Evolutionary conservation across 2,329 filamentous ascomycete genomes (phyloP), one percentile per base, ranked within the genome.

Genomic region (Periconia sp.): DNA sequence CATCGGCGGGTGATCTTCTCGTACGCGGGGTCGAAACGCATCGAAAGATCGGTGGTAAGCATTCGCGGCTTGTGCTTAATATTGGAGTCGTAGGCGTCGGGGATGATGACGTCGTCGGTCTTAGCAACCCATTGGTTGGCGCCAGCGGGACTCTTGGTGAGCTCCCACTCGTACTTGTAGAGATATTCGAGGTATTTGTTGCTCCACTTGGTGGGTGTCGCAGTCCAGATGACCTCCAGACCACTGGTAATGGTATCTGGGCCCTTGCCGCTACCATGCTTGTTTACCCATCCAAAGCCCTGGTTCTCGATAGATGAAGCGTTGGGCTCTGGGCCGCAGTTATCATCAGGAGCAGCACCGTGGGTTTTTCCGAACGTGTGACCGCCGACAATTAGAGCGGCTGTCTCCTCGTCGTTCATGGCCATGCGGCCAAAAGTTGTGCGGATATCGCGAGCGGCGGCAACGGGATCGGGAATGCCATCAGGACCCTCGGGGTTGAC

Each of bases 321-420:
- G 59, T 84, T 79, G 15, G 88, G 88, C 68, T 88, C 88, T 13
- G 75, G 70, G 40, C 85, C 86, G 36, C 89, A 78, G 57, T 89
- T 79, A 50, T 80, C 78, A 13, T 78, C 72, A 12, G 82, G 74
- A 43, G 73, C 87, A 22, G 88, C 87, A 57, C 88, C 88, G 70
- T 92, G 88, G 0, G 87, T 89, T 81, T 92, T 92, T 60, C 88
- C 88, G 57, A 92, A 89, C 18, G 83, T 79, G 76, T 92, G 88
- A 26, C 88, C 88, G 63, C 88, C 88, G 26, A 85, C 85, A 64
- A 92, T 91, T 32, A 92, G 74, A 11, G 88, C 87, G 40, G 88
- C 87, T 0, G 88, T 92, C 77, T 92, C 88, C 71, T 88, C 84
- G 64, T 91, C 86, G 64, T 88, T 83, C 88, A 92, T 91, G 49